These are phyloP conservation scores for Stellera chamaejasme DNA, from an alignment of 345 rosid genomes.

Conservation along the genomic window DNA sequence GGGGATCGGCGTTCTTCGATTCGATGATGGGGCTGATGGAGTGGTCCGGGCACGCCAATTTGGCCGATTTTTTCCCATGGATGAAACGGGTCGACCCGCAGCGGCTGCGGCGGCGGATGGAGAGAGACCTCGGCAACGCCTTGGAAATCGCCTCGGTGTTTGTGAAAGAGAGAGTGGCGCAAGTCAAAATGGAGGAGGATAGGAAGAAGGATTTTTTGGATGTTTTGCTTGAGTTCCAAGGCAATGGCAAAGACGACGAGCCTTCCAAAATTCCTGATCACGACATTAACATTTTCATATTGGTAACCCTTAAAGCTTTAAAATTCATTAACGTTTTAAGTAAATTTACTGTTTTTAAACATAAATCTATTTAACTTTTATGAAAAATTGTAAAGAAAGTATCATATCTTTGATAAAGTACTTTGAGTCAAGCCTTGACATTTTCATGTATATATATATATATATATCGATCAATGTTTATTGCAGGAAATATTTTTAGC, in stretches of 20 bases:
- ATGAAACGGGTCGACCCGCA: slow-evolving; percentile 43
- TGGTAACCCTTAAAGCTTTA: slow-evolving; percentile 21
- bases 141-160: slow-evolving; percentile 30
- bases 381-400: too few species aligned
- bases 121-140: slow-evolving; percentile 40
- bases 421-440: too few species aligned
- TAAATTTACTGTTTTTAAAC: too few species aligned
- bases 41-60: slow-evolving; percentile 28
- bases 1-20: slow-evolving; percentile 19
- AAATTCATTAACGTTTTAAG: too few species aligned
- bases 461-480: background rate
- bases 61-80: slow-evolving; percentile 39
- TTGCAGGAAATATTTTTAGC: slow-evolving; percentile 56
- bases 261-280: slow-evolving; percentile 25
- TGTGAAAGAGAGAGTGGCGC: slow-evolving; percentile 29
- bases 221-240: slow-evolving; percentile 42
- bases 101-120: slow-evolving; percentile 39
- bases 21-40: slow-evolving; percentile 27
- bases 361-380: too few species aligned
- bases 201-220: slow-evolving; percentile 38
- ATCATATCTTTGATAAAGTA: too few species aligned
- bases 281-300: slow-evolving; percentile 31
- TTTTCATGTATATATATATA: background rate
- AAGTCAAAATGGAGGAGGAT: slow-evolving; percentile 4
- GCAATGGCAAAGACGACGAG: slow-evolving; percentile 42